These are phyloP conservation scores for Corinectria fuckeliana DNA, from an alignment of 2,329 filamentous ascomycete genomes.

Conservation along the genomic window DNA sequence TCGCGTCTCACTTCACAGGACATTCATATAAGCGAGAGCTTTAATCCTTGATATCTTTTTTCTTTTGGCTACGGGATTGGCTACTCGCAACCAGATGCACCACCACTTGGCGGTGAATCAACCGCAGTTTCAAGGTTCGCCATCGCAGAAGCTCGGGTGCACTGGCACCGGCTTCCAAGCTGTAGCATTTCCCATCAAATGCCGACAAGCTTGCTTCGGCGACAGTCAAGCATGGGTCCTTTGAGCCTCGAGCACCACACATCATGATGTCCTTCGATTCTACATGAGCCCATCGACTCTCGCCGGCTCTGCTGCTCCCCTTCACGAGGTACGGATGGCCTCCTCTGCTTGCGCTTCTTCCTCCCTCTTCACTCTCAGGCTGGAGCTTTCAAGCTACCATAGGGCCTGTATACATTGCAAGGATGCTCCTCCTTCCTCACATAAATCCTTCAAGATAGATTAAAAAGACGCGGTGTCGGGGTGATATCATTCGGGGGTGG, in stretches of 20 bases:
- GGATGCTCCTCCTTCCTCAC: constrained; percentile 36
- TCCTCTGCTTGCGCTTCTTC: constrained; percentile 32
- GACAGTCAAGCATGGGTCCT: constrained; percentile 29
- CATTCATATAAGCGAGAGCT: constrained; percentile 6
- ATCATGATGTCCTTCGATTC: constrained; percentile 32
- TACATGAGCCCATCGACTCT: constrained; percentile 31
- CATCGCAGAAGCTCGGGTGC: constrained; percentile 35
- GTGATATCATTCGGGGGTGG: constrained; percentile 42
- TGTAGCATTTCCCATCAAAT: constrained; percentile 26
- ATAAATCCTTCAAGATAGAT: constrained; percentile 48
- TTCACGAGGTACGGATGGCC: constrained; percentile 26
- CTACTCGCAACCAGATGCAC: constrained; percentile 31
- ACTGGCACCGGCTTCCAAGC: constrained; percentile 38
- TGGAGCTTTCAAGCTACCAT: constrained; percentile 73
- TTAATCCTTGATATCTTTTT: constrained; percentile 25
- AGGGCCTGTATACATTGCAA: constrained; percentile 52
- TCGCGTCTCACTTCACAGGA: not conserved
- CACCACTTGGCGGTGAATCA: constrained; percentile 37
- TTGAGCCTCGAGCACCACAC: constrained; percentile 34
- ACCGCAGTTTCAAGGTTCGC: constrained; percentile 35
- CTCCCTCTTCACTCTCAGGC: constrained; percentile 50
- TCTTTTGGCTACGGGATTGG: constrained; percentile 36
- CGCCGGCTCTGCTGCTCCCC: constrained; percentile 30
- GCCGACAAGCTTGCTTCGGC: constrained; percentile 28
- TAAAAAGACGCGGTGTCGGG: constrained; percentile 43